These are phyloP conservation scores for Alternaria ethzedia DNA, from an alignment of 2,329 filamentous ascomycete species.

Conservation along the genomic window DNA sequence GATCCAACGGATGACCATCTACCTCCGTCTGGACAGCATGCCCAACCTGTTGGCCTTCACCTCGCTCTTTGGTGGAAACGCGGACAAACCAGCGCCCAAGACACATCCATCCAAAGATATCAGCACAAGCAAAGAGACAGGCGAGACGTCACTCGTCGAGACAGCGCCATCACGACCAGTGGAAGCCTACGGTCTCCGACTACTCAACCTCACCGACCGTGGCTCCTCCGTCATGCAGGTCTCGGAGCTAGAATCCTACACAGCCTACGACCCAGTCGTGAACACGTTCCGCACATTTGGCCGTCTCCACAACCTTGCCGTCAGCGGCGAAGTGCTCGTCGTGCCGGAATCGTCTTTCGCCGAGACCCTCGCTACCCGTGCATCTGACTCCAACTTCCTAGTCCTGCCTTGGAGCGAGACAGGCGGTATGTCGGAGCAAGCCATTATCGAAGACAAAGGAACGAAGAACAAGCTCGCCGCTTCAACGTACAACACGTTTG, in stretches of 20 bases:
- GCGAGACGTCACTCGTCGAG: conserved; percentile 23
- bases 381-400: conserved; percentile 66
- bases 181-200: conserved; percentile 81
- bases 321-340: conserved; percentile 81
- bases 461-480: conserved; percentile 65
- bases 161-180: conserved; percentile 57
- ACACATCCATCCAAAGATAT: conserved; percentile 46
- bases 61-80: conserved; percentile 71
- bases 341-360: conserved; percentile 80
- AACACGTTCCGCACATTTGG: conserved; percentile 92
- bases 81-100: conserved; percentile 50
- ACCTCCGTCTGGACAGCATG: conserved; percentile 84
- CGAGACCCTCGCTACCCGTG: conserved; percentile 74
- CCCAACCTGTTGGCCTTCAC: conserved; percentile 82
- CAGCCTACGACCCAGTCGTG: conserved; percentile 75
- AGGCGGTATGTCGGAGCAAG: conserved; percentile 74
- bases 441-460: conserved; percentile 57
- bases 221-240: conserved; percentile 96
- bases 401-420: conserved; percentile 91
- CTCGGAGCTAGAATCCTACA: conserved; percentile 76
- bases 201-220: conserved; percentile 88
- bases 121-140: conserved; percentile 26
- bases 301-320: conserved; percentile 80
- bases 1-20: conserved; percentile 74
- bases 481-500: conserved; percentile 73